Evolutionary conservation across 202 grass and related monocot species (phyloP), one percentile per base, ranked within the genome.

Genomic region (Panicum virgatum): DNA sequence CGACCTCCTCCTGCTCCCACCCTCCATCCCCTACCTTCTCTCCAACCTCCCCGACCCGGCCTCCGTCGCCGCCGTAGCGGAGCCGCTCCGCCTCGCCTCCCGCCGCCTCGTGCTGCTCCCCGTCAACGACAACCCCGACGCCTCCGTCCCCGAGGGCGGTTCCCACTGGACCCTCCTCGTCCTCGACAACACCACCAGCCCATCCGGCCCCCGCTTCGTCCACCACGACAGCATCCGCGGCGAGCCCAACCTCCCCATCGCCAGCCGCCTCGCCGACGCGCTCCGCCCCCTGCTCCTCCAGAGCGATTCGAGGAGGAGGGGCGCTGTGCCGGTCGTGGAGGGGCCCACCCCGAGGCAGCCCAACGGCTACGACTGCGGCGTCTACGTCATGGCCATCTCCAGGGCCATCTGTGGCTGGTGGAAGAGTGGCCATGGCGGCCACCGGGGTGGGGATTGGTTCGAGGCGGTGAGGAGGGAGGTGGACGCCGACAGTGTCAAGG

Each of bases 121-220:
- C 59, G 86, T 97, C 62, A 97, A 98, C 79, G 86, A 94, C 76
- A 98, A 98, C 66, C 84, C 83, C 11, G 90, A 98, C 62, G 90
- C 80, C 59, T 71, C 81, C 45, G 5, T 82, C 34, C 52, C 94
- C 5, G 92, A 97, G 30, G 90, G 94, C n/a, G 94, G 94, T 23
- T 86, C 87, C 32, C 94, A 97, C 81, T 97, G 94, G 94, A 92
- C 86, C 78, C 89, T 97, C 73, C 88, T 97, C 69, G 75, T 94
- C 59, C 85, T 88, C 59, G 58, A 88, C 56, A 30, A 71, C 51
- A 20, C 69, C 39, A 6, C 34, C 43, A 15, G 3, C 61, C 7
- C 80, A 40, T 48, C 61, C 12, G 30, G 32, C 9, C 59, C 48
- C 13, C 78, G 86, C 61, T 91, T 94, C 72, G 88, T 94, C 37